Conservation (phyloP, 352 stramenopile genomes). For the Pseudoperonospora humuli region DNA sequence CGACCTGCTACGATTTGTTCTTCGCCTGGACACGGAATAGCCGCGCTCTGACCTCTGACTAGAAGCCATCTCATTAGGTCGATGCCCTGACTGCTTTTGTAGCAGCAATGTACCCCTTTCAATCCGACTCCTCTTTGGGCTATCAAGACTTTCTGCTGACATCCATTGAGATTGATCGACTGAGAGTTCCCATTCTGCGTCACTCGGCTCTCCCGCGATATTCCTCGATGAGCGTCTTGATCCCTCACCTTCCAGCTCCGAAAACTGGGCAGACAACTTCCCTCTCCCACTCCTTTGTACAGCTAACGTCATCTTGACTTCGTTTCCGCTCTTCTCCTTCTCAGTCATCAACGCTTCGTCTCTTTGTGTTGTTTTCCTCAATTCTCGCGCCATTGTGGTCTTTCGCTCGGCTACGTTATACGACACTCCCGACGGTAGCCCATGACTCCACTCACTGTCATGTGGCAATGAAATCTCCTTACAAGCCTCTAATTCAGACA, state of each 20-base stretch:
- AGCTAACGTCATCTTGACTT: not conserved
- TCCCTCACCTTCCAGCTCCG: slow-evolving; percentile 1
- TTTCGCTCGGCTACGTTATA: slow-evolving; percentile 5
- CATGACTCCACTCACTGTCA: slow-evolving; percentile 25
- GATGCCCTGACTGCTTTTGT: not conserved
- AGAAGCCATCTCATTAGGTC: not conserved
- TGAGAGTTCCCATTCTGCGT: slow-evolving; percentile 4
- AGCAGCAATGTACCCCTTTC: not conserved
- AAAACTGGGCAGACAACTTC: not conserved
- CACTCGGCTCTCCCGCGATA: not conserved
- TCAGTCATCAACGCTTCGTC: slow-evolving; percentile 10
- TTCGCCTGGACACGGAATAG: not conserved
- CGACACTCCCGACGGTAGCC: not conserved
- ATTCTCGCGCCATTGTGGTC: slow-evolving; percentile 5
- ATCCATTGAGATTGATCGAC: not conserved
- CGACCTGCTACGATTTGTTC: not conserved
- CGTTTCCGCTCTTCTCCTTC: slow-evolving; percentile 1
- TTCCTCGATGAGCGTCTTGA: not conserved
- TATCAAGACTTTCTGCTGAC: not conserved
- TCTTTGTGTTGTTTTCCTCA: not conserved
- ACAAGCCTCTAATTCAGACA: not conserved
- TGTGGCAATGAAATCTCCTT: slow-evolving; percentile 4
- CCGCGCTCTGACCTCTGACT: slow-evolving; percentile 5
- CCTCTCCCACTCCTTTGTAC: not conserved
- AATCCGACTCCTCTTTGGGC: no score